Evolutionary conservation across 2,329 filamentous ascomycete genomes (phyloP).

Genomic region (Beauveria brongniartii): DNA sequence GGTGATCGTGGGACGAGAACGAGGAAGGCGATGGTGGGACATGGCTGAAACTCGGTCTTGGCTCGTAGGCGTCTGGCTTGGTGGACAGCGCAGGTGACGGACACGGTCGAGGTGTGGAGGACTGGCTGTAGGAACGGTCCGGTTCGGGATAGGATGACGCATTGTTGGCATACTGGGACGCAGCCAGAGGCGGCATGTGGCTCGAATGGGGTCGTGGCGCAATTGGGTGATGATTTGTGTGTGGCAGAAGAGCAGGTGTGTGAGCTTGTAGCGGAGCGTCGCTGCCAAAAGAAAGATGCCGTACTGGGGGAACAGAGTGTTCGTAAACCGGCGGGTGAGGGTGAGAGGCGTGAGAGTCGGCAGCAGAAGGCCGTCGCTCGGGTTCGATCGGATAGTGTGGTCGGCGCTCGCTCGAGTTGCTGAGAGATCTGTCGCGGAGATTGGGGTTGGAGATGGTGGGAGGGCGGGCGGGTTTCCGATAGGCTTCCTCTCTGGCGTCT

Average conservation of each 20-base stretch:
- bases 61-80: slow-evolving; percentile 29
- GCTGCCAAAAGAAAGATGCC: slow-evolving; percentile 29
- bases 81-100: slow-evolving; percentile 23
- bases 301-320: slow-evolving; percentile 18
- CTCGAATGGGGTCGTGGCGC: slow-evolving; percentile 19
- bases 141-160: slow-evolving; percentile 32
- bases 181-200: slow-evolving; percentile 20
- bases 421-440: slow-evolving; percentile 49
- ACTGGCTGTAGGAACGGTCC: slow-evolving; percentile 31
- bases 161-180: slow-evolving; percentile 24
- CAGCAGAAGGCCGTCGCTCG: slow-evolving; percentile 39
- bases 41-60: slow-evolving; percentile 28
- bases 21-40: slow-evolving; percentile 28
- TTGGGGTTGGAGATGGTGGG: slow-evolving; percentile 18
- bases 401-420: slow-evolving; percentile 47
- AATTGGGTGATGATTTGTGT: slow-evolving; percentile 24
- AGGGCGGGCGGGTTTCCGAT: slow-evolving; percentile 29
- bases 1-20: slow-evolving; percentile 21
- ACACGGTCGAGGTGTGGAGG: slow-evolving; percentile 21
- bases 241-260: slow-evolving; percentile 13
- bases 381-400: slow-evolving; percentile 32
- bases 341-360: slow-evolving; percentile 37
- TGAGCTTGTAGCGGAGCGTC: slow-evolving; percentile 19
- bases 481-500: slow-evolving; percentile 57
- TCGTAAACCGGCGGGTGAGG: slow-evolving; percentile 30